A percentile compares a stretch with the other conserved stretches of the same genome.
Conservation (phyloP, 192 early-diverging fungal species). For the Chytriomyces confervae region DNA sequence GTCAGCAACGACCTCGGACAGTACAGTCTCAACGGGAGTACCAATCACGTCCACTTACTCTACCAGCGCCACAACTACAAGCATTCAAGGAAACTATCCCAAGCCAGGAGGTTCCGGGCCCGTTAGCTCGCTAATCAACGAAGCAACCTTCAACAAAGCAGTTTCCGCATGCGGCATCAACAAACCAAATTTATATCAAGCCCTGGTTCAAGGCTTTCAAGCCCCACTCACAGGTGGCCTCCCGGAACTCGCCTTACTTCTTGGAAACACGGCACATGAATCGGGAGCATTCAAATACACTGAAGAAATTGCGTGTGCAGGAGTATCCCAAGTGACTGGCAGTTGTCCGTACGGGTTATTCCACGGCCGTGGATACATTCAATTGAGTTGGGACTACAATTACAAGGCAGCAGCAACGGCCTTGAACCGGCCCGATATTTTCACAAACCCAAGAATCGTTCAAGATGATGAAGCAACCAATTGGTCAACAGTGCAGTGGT, state of each 20-base stretch:
- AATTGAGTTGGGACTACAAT: slow-evolving; percentile 22
- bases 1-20: too few relatives aligned
- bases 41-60: too few relatives aligned
- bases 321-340: background rate
- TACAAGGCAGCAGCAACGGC: slow-evolving; percentile 11
- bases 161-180: slow-evolving; percentile 22
- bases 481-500: slow-evolving; percentile 22
- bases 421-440: background rate
- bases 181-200: background rate
- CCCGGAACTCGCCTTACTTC: slow-evolving; percentile 17
- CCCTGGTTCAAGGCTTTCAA: background rate
- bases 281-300: background rate
- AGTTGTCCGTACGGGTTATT: slow-evolving; percentile 24
- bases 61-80: slow-evolving; percentile 9
- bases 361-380: slow-evolving; percentile 33
- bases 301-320: slow-evolving; percentile 15
- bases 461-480: background rate
- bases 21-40: too few relatives aligned
- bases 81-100: background rate
- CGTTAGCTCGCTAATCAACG: background rate
- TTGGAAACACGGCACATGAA: slow-evolving; percentile 31
- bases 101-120: background rate
- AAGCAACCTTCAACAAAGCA: slow-evolving; percentile 18
- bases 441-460: slow-evolving; percentile 19
- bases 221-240: background rate